Evolutionary conservation across 1,284 basidiomycete genomes (phyloP), one percentile per base, ranked within the genome.

Genomic region (Leccinum subrobustum): DNA sequence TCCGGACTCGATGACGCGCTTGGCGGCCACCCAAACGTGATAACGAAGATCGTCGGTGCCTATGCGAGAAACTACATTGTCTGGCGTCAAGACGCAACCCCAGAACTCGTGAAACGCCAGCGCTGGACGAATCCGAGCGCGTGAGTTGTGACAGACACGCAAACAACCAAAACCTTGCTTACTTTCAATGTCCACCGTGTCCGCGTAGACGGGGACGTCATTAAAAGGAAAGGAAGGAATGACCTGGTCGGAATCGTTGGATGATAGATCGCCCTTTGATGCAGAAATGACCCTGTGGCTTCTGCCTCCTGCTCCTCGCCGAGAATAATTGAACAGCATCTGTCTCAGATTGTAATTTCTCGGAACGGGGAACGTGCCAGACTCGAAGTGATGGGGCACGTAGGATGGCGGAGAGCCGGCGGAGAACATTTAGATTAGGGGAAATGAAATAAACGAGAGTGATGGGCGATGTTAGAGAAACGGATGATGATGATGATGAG

Each of bases 21-120:
- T 76, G 20, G 73, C 72, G 1, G 81, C 81, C 5, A 77, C 76
- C 80, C 79, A 81, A 4, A 76, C 66, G 55, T 80, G 78, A 64
- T 81, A 82, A 51, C 69, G 73, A 20, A 76, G 67, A 39, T 75
- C 71, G 20, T 67, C 63, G 1, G 65, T 66, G 7, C 61, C 48
- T 39, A 75, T 66, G 3, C 62, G 60, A 2, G 65, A 65, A 6
- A 67, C 64, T 4, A 78, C 60, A 58, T 64, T 72, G 48, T 67
- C 68, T 0, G 77, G 78, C n/a, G 69, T 75, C 42, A 81, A 54
- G 31, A 71, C 69, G 8, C 77, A 75, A 12, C 81, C 81, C 67
- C 73, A 70, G 48, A 76, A 64, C 16, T 76, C 64, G 56, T 79
- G 71, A 58, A 77, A 65, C 56, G 73, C 72, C 56, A 80, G 67